Conservation (phyloP, 495 filamentous ascomycete species). For the Penicillium ucsense region DNA sequence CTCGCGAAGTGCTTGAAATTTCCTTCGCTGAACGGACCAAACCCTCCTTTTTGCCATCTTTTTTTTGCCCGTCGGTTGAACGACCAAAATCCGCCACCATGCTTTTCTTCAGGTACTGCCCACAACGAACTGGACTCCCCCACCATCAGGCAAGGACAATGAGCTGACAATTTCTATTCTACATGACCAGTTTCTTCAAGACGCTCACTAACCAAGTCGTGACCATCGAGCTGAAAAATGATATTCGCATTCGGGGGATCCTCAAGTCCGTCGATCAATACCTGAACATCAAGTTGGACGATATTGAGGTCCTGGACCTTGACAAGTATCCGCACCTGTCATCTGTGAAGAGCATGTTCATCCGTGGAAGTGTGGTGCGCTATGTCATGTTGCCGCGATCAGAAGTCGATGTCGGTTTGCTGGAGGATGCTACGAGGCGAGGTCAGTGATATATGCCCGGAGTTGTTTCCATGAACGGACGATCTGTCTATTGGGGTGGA, state of each 20-base stretch:
- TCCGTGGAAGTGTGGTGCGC: constrained; percentile 88
- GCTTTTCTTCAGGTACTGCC: constrained; percentile 40
- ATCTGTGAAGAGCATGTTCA: constrained; percentile 98
- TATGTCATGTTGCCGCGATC: constrained; percentile 88
- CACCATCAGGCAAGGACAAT: too few species aligned
- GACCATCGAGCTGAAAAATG: constrained; percentile 98
- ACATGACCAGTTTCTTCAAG: constrained; percentile 80
- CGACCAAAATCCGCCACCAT: constrained; percentile 15
- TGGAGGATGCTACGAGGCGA: constrained; percentile 94
- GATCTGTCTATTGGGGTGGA: background rate
- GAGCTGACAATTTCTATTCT: too few species aligned
- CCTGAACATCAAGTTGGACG: constrained; percentile 97
- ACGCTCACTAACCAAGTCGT: constrained; percentile 94
- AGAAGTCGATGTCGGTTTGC: constrained; percentile 77
- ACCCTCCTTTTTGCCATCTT: background rate
- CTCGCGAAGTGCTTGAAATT: too few species aligned
- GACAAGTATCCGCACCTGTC: constrained; percentile 84
- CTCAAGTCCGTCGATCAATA: constrained; percentile 97
- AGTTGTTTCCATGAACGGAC: background rate
- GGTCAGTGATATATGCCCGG: constrained; percentile 44
- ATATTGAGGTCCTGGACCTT: constrained; percentile 85
- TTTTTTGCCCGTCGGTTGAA: too few species aligned
- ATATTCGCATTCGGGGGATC: constrained; percentile 88
- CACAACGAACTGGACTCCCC: too few species aligned
- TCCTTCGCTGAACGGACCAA: too few species aligned